A percentile compares a stretch with the other conserved stretches of the same genome.
Conservation (phyloP, 2,329 filamentous ascomycete genomes). For the Colletotrichum ledebouriae region DNA sequence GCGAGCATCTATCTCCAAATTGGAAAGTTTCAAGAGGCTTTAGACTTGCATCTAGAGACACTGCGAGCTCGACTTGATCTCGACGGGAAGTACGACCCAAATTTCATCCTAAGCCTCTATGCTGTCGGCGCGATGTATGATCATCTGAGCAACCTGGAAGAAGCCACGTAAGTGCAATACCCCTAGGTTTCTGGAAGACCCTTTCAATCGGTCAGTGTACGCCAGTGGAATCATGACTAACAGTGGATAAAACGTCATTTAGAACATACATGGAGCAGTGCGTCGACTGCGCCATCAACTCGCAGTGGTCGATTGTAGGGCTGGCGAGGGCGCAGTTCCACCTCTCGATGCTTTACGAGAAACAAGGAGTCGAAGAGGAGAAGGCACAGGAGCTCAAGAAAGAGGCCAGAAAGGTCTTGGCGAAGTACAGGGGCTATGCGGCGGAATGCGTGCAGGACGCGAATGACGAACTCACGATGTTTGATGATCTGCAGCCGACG, state of each 20-base stretch:
- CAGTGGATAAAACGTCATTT: no score
- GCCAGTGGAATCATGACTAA: background rate
- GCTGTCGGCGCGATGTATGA: background rate
- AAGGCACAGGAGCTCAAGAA: fast-evolving
- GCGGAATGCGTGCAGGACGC: background rate
- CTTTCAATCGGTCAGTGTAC: no score
- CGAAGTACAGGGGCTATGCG: background rate
- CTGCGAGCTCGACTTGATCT: background rate
- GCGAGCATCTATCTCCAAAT: conserved; percentile 1
- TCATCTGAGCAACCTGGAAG: background rate
- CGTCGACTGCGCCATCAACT: background rate
- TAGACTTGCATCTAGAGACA: background rate
- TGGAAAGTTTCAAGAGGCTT: background rate
- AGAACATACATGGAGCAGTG: background rate
- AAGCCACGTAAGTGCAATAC: background rate
- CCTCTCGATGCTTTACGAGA: background rate
- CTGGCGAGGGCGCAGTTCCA: background rate
- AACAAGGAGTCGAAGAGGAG: fast-evolving
- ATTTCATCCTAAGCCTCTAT: conserved; percentile 5
- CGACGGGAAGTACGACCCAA: background rate
- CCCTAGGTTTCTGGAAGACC: no score
- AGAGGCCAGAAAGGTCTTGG: background rate
- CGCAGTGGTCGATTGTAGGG: background rate
- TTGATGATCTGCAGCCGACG: background rate
- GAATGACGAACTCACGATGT: background rate